Evolutionary conservation across 306 rosid genomes (phyloP).

Genomic region (Cucurbita ficifolia): DNA sequence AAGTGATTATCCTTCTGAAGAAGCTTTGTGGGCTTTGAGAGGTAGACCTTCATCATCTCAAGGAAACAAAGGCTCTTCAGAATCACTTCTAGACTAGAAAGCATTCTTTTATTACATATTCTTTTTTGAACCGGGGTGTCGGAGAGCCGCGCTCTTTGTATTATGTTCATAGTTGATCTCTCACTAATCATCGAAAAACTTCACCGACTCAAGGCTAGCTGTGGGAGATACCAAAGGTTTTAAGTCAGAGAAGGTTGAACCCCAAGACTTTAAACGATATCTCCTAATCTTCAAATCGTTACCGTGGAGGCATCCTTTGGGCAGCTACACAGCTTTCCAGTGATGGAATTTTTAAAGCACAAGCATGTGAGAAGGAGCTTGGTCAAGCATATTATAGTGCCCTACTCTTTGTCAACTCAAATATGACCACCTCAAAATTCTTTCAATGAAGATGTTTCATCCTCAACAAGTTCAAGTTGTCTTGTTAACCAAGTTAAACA

Average conservation of each 20-base stretch:
- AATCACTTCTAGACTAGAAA: not conserved
- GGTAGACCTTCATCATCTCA: not conserved
- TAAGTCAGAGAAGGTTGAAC: not conserved
- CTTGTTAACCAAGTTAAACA: slow-evolving; percentile 41
- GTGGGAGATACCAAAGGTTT: not conserved
- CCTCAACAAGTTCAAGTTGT: slow-evolving; percentile 13
- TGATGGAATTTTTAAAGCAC: not conserved
- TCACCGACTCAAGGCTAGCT: not conserved
- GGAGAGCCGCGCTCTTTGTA: not conserved
- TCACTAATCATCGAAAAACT: not conserved
- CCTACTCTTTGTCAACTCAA: not conserved
- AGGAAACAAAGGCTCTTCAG: not conserved
- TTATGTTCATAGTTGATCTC: not conserved
- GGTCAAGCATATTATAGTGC: not conserved
- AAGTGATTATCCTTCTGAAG: not conserved
- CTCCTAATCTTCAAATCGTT: not conserved
- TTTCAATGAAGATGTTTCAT: not conserved
- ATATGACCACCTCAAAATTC: not conserved
- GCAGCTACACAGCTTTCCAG: not conserved
- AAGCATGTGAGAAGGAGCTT: not conserved
- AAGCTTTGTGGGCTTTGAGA: not conserved
- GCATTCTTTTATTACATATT: not conserved
- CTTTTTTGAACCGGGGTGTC: not conserved
- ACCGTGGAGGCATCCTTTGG: not conserved
- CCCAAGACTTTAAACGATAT: not conserved